A percentile compares a stretch with the other conserved stretches of the same genome.
Conservation (phyloP, 768 basidiomycete genomes). For the Leccinellum luteum region DNA sequence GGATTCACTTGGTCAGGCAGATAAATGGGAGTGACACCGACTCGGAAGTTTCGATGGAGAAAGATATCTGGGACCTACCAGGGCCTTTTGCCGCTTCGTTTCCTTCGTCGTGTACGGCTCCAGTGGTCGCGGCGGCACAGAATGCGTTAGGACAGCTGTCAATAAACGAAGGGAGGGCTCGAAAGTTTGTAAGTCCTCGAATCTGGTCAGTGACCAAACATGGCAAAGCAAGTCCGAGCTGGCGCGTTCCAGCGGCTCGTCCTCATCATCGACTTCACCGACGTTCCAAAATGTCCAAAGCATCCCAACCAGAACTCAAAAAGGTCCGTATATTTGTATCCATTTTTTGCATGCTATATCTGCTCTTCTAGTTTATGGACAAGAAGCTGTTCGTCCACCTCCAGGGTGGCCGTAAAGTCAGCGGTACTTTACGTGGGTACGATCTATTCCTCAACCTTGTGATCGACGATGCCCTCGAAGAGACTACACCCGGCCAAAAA, state of each 20-base stretch:
- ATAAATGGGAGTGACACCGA: constrained; percentile 10
- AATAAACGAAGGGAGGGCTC: background rate
- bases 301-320: constrained; percentile 96
- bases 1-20: background rate
- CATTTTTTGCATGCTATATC: background rate
- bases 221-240: constrained; percentile 26
- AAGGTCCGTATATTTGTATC: constrained; percentile 57
- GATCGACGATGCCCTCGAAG: constrained; percentile 93
- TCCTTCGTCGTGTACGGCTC: background rate
- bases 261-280: background rate
- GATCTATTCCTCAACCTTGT: constrained; percentile 99
- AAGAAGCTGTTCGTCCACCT: constrained; percentile 93
- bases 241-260: background rate
- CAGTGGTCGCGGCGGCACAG: background rate
- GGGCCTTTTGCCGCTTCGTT: background rate
- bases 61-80: background rate
- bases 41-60: background rate
- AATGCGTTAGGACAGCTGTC: background rate
- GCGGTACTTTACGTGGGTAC: constrained; percentile 92
- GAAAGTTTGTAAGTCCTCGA: background rate
- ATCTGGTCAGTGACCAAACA: constrained; percentile 27
- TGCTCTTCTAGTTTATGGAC: constrained; percentile 85
- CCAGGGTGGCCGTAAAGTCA: constrained; percentile 93
- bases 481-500: constrained; percentile 85
- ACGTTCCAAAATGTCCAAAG: constrained; percentile 71